Conservation (phyloP, 2,329 filamentous ascomycete genomes). For the Aspergillus sp. region DNA sequence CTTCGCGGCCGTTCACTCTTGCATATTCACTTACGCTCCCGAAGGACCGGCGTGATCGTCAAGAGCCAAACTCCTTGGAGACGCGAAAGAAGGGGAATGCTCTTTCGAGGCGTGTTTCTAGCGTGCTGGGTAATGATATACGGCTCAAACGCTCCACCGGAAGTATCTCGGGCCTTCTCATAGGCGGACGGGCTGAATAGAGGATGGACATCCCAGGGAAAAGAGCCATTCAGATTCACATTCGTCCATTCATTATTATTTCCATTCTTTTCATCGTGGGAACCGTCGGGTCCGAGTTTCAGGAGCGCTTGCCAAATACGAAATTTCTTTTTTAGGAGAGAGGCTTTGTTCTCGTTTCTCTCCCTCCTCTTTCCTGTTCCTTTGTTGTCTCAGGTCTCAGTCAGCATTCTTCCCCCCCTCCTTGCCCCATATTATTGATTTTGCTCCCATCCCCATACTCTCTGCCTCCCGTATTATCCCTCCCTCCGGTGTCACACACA, state of each 20-base stretch:
- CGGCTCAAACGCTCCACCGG: background rate
- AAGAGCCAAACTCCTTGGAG: background rate
- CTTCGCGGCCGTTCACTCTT: too few relatives aligned
- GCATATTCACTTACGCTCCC: background rate
- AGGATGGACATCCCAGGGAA: background rate
- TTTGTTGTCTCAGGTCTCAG: background rate
- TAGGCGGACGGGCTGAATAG: background rate
- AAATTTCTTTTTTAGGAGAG: background rate
- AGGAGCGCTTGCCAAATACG: background rate
- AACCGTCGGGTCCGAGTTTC: background rate
- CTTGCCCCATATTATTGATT: too few relatives aligned
- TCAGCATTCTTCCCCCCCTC: too few relatives aligned
- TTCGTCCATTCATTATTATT: background rate
- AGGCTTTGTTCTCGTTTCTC: background rate
- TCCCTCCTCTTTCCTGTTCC: background rate
- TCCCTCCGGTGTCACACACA: too few relatives aligned
- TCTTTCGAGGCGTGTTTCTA: background rate
- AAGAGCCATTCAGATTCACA: background rate
- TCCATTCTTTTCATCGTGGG: background rate
- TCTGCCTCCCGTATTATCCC: too few relatives aligned
- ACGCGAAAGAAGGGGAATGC: background rate
- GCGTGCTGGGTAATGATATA: background rate
- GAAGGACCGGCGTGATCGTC: background rate
- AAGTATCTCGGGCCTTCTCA: background rate
- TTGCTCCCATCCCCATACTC: too few relatives aligned